Conservation (phyloP, 345 rosid species). For the Ceriops tagal region DNA sequence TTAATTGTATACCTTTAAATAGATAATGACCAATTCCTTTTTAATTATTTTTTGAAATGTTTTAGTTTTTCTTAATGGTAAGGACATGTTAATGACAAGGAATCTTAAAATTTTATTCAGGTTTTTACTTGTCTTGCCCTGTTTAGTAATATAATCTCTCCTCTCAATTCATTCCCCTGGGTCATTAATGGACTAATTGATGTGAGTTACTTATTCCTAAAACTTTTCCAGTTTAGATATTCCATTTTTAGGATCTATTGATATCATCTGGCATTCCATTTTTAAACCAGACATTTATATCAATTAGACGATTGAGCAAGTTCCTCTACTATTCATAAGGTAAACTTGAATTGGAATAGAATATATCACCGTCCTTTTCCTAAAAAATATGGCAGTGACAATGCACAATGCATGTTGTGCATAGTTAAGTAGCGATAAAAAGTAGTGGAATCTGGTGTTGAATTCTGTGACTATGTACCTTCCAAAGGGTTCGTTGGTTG, state of each 20-base stretch:
- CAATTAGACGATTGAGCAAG: slow-evolving; percentile 72
- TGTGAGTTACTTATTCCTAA: slow-evolving; percentile 47
- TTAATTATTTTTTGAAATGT: slow-evolving; percentile 9
- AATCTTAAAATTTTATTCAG: slow-evolving; percentile 37
- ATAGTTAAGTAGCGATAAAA: slow-evolving; percentile 55
- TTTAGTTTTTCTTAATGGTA: neutral
- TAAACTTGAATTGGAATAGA: slow-evolving; percentile 28
- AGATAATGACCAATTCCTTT: slow-evolving; percentile 2
- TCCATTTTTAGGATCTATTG: slow-evolving; percentile 8
- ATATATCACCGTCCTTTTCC: slow-evolving; percentile 20
- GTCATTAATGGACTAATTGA: slow-evolving; percentile 93
- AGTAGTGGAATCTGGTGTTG: slow-evolving; percentile 45
- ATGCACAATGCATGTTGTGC: slow-evolving; percentile 61
- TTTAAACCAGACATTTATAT: slow-evolving; percentile 68
- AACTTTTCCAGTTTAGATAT: slow-evolving; percentile 1
- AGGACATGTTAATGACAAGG: neutral
- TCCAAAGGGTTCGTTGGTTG: slow-evolving; percentile 65
- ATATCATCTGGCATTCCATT: slow-evolving; percentile 11
- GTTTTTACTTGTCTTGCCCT: slow-evolving; percentile 94
- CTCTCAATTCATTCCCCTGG: slow-evolving; percentile 95
- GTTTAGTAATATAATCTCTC: slow-evolving; percentile 81
- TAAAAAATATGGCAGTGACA: slow-evolving; percentile 43
- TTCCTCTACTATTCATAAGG: slow-evolving; percentile 60
- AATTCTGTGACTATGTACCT: slow-evolving; percentile 53
- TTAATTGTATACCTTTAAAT: slow-evolving; percentile 7